Conservation (phyloP, 495 filamentous ascomycete species). For the Hypoxylon cercidicola region DNA sequence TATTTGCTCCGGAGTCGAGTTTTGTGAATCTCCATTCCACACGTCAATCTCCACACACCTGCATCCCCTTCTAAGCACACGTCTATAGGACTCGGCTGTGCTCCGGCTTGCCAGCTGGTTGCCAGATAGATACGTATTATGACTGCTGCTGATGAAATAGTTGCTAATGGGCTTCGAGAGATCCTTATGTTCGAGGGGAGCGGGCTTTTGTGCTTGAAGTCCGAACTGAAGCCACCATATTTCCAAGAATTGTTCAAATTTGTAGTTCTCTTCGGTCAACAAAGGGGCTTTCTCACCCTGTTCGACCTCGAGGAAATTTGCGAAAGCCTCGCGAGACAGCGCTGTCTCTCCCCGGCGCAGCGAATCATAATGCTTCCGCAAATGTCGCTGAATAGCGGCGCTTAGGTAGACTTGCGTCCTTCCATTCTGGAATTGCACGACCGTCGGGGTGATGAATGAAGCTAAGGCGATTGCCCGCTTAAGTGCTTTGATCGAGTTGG, state of each 20-base stretch:
- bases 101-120: constrained; percentile 86
- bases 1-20: constrained; percentile 30
- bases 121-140: constrained; percentile 93
- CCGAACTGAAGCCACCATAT: constrained; percentile 50
- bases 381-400: constrained; percentile 48
- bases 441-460: constrained; percentile 40
- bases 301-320: constrained; percentile 48
- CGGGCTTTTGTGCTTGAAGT: constrained; percentile 47
- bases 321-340: constrained; percentile 49
- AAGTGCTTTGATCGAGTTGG: constrained; percentile 44
- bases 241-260: constrained; percentile 56
- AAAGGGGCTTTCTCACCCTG: constrained; percentile 49
- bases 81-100: constrained; percentile 82
- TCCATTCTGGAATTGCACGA: constrained; percentile 37
- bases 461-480: constrained; percentile 45
- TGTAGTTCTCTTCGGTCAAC: constrained; percentile 47
- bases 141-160: constrained; percentile 91
- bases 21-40: constrained; percentile 76
- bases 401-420: constrained; percentile 43
- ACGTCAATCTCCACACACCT: constrained; percentile 97
- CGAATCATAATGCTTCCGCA: constrained; percentile 49
- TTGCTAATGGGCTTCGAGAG: constrained; percentile 73
- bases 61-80: constrained; percentile 75
- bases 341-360: constrained; percentile 39
- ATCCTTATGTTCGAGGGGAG: constrained; percentile 44